Evolutionary conservation across 1,139 yeast species (phyloP), one percentile per base, ranked within the genome.

Genomic region (Blastobotrys malaysiensis): DNA sequence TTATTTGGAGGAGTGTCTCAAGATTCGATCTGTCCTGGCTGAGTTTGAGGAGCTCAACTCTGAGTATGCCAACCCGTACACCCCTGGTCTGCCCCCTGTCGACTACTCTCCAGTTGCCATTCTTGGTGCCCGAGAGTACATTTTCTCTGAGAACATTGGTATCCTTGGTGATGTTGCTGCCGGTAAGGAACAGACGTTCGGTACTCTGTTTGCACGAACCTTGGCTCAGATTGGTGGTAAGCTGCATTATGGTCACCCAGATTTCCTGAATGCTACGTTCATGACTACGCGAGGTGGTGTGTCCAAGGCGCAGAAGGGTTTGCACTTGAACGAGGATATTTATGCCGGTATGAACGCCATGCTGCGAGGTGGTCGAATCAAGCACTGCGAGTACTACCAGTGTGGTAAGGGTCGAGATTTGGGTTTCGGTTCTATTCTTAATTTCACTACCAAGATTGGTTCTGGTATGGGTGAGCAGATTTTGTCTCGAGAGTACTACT

Each of bases 401-500:
- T 93, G 99, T 83, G 99, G 99, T 86, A 93, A 93, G 77, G 99
- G 99, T 77, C 90, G 99, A 84, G 99, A 93, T 85, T 83, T 93
- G 78, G 99, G 99, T 77, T 93, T 93, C 74, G 97, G 97, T 61
- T 91, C 99, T 45, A 90, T 93, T 81, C 83, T 93, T 79, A 93
- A 93, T 77, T 93, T 93, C 84, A 93, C 98, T 43, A 93, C 99
- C 58, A 93, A 93, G 81, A 93, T 93, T 84, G 99, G 99, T 80
- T 96, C 98, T 68, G 99, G 99, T 87, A 93, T 93, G 99, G 99
- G 99, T 77, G 99, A 93, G 76, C 99, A 93, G 76, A 91, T 93
- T 95, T 79, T 93, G 70, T 90, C 97, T 56, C 88, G 99, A 78
- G 99, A 93, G 75, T 93, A 93, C 77, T 93, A 91, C 76, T 93